phyloP scores from a whole-genome alignment of 805 yeast genomes.

The Saitoella complicata region DNA sequence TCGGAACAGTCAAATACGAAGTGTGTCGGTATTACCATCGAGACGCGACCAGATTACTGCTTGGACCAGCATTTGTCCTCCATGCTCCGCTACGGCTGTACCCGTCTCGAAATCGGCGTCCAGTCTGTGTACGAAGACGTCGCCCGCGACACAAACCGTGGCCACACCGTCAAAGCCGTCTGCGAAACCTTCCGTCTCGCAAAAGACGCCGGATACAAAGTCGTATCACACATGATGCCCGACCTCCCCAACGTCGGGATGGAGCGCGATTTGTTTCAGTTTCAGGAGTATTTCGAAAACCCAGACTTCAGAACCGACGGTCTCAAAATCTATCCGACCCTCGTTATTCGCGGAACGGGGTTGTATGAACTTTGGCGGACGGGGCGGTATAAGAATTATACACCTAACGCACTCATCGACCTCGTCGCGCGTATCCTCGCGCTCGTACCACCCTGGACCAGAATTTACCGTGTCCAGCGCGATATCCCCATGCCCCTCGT shows the following conservation, averaged over 20 bases:
- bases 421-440: conserved; percentile 92
- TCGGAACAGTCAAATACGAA: conserved; percentile 91
- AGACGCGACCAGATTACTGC: conserved; percentile 96
- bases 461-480: conserved; percentile 95
- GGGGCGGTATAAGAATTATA: conserved; percentile 84
- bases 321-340: conserved; percentile 82
- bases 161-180: conserved; percentile 91
- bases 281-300: conserved; percentile 88
- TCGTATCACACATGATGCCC: conserved; percentile 99
- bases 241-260: conserved; percentile 96
- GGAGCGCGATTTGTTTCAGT: conserved; percentile 95
- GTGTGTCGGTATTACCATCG: conserved; percentile 97
- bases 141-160: conserved; percentile 94
- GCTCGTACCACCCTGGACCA: conserved; percentile 96
- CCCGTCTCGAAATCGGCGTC: conserved; percentile 91
- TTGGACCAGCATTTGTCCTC: conserved; percentile 89
- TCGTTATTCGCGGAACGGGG: conserved; percentile 95
- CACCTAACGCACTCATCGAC: conserved; percentile 86
- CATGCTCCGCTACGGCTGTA: conserved; percentile 92
- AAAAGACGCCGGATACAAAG: conserved; percentile 97
- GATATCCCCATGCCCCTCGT: conserved; percentile 99
- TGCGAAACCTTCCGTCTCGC: conserved; percentile 90
- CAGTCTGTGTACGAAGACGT: conserved; percentile 96
- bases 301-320: conserved; percentile 97
- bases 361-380: conserved; percentile 93